These are phyloP conservation scores for Russula griseocarnosa DNA, from an alignment of 768 basidiomycete genomes.

Conservation along the genomic window DNA sequence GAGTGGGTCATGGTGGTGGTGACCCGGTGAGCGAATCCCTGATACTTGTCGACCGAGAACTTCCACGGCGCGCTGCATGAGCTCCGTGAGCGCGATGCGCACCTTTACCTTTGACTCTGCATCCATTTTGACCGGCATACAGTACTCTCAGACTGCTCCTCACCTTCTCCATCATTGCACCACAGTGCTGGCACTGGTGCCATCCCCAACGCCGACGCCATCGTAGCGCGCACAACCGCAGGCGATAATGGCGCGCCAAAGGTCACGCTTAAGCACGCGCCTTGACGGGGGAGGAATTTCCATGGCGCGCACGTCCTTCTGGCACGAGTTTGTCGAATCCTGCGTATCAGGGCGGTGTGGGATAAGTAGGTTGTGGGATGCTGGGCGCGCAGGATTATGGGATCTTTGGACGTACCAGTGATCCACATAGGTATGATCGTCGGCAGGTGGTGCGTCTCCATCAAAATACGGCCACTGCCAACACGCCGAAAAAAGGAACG, in stretches of 20 bases:
- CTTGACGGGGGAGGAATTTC: constrained; percentile 62
- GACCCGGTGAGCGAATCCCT: too few relatives aligned
- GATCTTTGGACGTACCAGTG: constrained; percentile 47
- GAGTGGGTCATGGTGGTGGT: too few relatives aligned
- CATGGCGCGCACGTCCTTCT: constrained; percentile 73
- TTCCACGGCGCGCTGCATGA: too few relatives aligned
- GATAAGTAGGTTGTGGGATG: too few relatives aligned
- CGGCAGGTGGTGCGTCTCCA: constrained; percentile 61
- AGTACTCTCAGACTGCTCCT: too few relatives aligned
- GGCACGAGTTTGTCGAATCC: constrained; percentile 91
- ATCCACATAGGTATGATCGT: constrained; percentile 92
- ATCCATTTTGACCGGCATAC: too few relatives aligned
- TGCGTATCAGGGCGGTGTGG: constrained; percentile 28
- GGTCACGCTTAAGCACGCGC: constrained; percentile 65
- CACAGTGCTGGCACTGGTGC: neutral
- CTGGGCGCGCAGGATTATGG: neutral
- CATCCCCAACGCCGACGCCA: constrained; percentile 21
- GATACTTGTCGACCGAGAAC: too few relatives aligned
- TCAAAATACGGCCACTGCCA: constrained; percentile 75
- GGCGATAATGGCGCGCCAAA: constrained; percentile 71
- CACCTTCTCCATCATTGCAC: neutral
- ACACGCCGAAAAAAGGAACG: neutral
- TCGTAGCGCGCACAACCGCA: constrained; percentile 35
- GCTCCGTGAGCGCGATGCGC: too few relatives aligned
- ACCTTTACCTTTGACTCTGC: too few relatives aligned